Evolutionary conservation across 257 asterid species (phyloP).

Genomic region (Petunia axillaris): DNA sequence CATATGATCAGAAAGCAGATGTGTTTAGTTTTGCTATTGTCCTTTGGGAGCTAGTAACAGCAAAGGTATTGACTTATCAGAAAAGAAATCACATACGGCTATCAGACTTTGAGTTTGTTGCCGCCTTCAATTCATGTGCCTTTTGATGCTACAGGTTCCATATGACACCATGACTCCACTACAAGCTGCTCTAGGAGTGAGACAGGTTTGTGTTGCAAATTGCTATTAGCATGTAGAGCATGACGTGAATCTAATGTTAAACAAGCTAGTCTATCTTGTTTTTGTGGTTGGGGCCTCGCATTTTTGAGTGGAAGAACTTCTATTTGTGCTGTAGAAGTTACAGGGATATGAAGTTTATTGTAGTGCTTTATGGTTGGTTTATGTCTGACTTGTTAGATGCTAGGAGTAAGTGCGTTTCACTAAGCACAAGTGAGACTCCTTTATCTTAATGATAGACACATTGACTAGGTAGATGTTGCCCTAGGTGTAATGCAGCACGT

Average conservation of each 20-base stretch:
- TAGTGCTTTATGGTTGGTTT: constrained; percentile 9
- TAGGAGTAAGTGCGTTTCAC: background rate
- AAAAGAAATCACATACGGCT: background rate
- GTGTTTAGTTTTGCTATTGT: constrained; percentile 91
- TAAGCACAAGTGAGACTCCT: constrained; percentile 14
- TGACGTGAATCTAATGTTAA: constrained; percentile 4
- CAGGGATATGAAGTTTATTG: background rate
- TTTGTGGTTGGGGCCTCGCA: background rate
- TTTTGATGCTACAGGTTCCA: constrained; percentile 61
- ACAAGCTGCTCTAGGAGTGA: constrained; percentile 89
- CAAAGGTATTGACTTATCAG: constrained; percentile 54
- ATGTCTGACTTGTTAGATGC: constrained; percentile 5
- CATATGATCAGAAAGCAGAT: constrained; percentile 92
- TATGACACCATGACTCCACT: constrained; percentile 79
- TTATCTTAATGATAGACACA: constrained; percentile 9
- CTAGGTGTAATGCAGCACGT: background rate
- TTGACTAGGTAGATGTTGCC: background rate
- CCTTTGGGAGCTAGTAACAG: constrained; percentile 91
- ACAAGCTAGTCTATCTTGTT: constrained; percentile 4
- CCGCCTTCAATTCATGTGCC: background rate
- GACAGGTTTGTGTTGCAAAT: constrained; percentile 58
- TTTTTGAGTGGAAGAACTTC: background rate
- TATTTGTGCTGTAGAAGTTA: constrained; percentile 6
- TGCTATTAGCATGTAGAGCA: constrained; percentile 2
- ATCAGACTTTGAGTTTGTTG: constrained; percentile 24